Conservation (phyloP, 202 grass and related monocot genomes). For the Eragrostis tef region DNA sequence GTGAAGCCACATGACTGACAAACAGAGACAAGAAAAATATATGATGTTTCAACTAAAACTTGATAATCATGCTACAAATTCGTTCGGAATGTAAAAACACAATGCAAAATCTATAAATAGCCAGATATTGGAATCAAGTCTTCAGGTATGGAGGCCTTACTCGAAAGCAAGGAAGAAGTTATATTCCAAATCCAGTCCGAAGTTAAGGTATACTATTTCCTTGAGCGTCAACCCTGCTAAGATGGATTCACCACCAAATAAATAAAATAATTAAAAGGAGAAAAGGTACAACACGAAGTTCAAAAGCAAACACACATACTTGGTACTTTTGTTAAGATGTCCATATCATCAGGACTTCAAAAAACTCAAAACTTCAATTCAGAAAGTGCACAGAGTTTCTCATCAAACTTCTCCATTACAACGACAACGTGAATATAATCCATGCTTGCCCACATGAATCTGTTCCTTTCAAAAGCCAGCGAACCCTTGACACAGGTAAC, state of each 20-base stretch:
- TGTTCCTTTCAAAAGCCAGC: conserved; percentile 18
- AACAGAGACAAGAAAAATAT: background rate
- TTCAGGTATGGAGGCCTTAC: conserved; percentile 1
- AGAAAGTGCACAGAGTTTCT: background rate
- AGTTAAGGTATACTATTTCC: conserved; percentile 10
- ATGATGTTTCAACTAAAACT: background rate
- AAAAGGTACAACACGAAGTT: background rate
- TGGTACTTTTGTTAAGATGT: conserved; percentile 11
- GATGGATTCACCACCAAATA: background rate
- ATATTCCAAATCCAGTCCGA: background rate
- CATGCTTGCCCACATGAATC: conserved; percentile 1
- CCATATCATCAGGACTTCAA: conserved; percentile 28
- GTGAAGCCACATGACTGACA: conserved; percentile 17
- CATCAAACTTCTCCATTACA: background rate
- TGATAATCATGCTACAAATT: background rate
- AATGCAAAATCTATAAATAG: background rate
- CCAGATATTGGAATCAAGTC: background rate
- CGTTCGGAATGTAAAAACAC: background rate
- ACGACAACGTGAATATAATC: conserved; percentile 22
- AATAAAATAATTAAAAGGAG: background rate
- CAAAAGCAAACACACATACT: conserved; percentile 8
- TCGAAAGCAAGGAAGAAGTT: conserved; percentile 20
- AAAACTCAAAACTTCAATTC: conserved; percentile 1
- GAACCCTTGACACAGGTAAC: background rate
- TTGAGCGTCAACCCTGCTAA: conserved; percentile 17